Base-by-base conservation (phyloP, 176 grass and related monocot species). In the Cenchrus americanus region DNA sequence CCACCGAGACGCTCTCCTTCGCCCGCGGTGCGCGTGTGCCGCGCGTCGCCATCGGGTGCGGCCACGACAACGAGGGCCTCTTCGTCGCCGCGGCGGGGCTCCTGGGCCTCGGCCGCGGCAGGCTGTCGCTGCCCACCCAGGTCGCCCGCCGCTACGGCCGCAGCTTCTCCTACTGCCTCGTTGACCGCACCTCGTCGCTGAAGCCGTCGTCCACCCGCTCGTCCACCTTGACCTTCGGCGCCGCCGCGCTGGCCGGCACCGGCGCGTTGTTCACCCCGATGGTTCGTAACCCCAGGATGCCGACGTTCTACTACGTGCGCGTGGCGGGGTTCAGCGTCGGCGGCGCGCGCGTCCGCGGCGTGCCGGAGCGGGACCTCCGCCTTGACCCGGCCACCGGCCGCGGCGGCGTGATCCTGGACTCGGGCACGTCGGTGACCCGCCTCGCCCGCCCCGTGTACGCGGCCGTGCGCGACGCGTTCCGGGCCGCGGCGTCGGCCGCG, bases 341-440 rank as follows among this genome's bases (percentile, higher is more conserved):
- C 65, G 92, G 92, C 75, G 82, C 90, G 71, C 90, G 84, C 47
- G 86, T 97, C 59, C 57, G 90, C 10, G 95, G 92, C 76, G 68
- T 97, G 7, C 49, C 80, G 8, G 80, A 75, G 21, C 85, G 92
- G 14, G 84, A 89, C 89, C 92, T 94, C 32, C 80, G 91, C 1
- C 84, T 97, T 0, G 79, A 94, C 87, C 90, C 92, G 0, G 10
- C 78, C 18, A 93, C 90, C 0, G 95, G 95, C 1, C 91, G 86
- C 37, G 92, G 95, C 43, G 95, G 95, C 17, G 95, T 94, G 50
- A 97, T 97, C 89, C 91, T 97, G 34, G 95, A 97, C 85, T 97
- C 95, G 4, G 95, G 95, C 67, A 97, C 92, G 10, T 97, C 95
- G 13, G 92, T 97, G 14, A 94, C 92, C 62, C 90, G 92, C 7